Base-by-base conservation (phyloP, 169 alveolate genomes). In the Plasmodium berghei region DNA sequence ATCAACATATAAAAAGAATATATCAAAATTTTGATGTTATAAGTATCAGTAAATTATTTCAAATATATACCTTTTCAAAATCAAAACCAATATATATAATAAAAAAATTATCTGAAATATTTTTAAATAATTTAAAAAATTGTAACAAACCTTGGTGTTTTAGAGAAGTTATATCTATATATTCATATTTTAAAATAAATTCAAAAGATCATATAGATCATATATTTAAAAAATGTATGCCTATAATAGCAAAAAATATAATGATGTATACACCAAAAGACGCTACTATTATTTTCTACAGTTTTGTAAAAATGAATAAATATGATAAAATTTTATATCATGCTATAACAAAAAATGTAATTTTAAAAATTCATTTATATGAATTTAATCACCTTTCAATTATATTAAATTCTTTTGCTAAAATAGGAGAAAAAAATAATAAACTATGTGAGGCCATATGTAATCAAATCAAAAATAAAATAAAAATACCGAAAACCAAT, bases 1-100 rank as follows among this genome's bases (percentile, higher is more conserved):
- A 83, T 66, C 90, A 83, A 49, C 90, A 83, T 48, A 83, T 83
- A 14, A 83, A 83, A 67, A 66, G 90, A 58, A 83, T 83, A 52
- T 72, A 83, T 26, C 8, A 67, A n/a, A 83, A 55, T 71, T 83
- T 83, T 48, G 90, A 83, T 46, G 28, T 83, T 4, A 58, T 55
- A 45, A 83, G 85, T 48, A 83, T 83, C 1, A 66, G 90, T 55
- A 83, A 83, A 61, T 72, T 83, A 12, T 83, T 83, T 62, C 90
- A 83, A 42, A 40, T 83, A 12, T 83, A 66, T 55, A 66, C 46
- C 24, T 67, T 83, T 56, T 20, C 48, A 9, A 67, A 34, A 46
- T 67, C 73, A 12, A 83, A 55, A 45, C 90, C 90, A 6, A 61
- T 46, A 12, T 8, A 34, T 83, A 22, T 83, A 71, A 67, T 83